Base-by-base conservation (phyloP, 2,329 filamentous ascomycete species). In the Colletotrichum noveboracense region DNA sequence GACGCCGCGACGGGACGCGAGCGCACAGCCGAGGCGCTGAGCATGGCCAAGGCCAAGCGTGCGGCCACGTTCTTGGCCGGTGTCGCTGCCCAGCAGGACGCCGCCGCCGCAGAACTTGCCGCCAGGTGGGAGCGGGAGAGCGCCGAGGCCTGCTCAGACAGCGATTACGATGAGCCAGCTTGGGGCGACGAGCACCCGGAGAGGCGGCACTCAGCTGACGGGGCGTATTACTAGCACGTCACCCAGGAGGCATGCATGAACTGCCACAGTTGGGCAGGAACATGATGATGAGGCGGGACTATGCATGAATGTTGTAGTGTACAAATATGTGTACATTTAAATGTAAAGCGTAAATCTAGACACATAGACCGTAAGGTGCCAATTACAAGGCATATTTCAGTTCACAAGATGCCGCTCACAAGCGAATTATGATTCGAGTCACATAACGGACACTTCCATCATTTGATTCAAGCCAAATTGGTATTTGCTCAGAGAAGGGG, bases 391-490 rank as follows among this genome's bases (percentile, higher is more conserved):
- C 58, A 34, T 21, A 36, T 8, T 32, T 21, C 6, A 62, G 16
- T 34, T 24, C 30, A 34, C 32, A 34, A 34, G 32, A 34, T 14
- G 32, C 32, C 7, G 32, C 32, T 34, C 1, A 34, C 38, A 18
- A 43, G 38, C 5, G 38, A 18, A n/a, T 18, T 10, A 43, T 18
- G 38, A n/a, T n/a, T 18, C 38, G 6, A 26, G n/a, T 21, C 30
- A 26, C 48, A 67, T 10, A 43, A n/a, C 38, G 18, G 2, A n/a
- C 58, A 14, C 10, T 16, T 14, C 18, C 30, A 24, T 21, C 13
- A 32, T 3, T 55, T 73, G 70, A 60, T 69, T 74, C 58, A 69
- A 74, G 71, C 70, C 74, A 74, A 73, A 74, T 65, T 66, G 55
- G 70, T 74, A 76, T 74, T 65, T 74, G 43, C 70, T 69, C 48